Evolutionary conservation across 2,329 filamentous ascomycete species (phyloP), one percentile per base, ranked within the genome.

Genomic region (Penicillium occitanis): DNA sequence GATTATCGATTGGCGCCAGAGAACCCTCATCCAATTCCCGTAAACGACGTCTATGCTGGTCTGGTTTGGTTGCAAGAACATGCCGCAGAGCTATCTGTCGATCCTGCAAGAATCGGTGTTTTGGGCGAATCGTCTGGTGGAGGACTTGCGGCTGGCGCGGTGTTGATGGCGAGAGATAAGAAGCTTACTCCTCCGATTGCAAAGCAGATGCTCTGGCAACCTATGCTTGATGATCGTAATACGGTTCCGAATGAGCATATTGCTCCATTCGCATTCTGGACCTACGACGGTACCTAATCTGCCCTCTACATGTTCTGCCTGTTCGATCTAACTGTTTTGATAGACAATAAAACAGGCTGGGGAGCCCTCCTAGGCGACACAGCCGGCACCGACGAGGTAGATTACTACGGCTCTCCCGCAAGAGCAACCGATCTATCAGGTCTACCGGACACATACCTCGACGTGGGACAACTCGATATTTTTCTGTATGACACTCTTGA

Each of bases 261-360:
- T 0, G 68, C 64, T 0, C 42, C 66, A 13, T 44, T 71, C 10
- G 68, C 67, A 13, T 68, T 71, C 11, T 73, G 70, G 70, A 66
- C 51, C 0, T 44, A 60, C 11, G 65, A 59, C 11, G 57, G 55
- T 59, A 42, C 30, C 30, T 33, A 33, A 33, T 33, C 30, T 33
- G 30, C 30, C 30, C 30, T 33, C 30, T 33, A 8, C 30, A 33
- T 8, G 30, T 33, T 33, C 30, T 33, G 30, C 10, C 30, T 33
- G 7, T 33, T 33, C 5, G 33, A 35, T 35, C 33, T 35, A 35
- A 35, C 33, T 3, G 25, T 13, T 35, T 10, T 35, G 22, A 42
- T 7, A 28, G 28, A 62, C 33, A 53, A 62, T 13, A 37, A 37
- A 35, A 37, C 30, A 1, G 60, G 28, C 44, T 51, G 60, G 60